These are phyloP conservation scores for Pleurotus ostreatus DNA, from an alignment of 768 basidiomycete species.

Conservation along the genomic window DNA sequence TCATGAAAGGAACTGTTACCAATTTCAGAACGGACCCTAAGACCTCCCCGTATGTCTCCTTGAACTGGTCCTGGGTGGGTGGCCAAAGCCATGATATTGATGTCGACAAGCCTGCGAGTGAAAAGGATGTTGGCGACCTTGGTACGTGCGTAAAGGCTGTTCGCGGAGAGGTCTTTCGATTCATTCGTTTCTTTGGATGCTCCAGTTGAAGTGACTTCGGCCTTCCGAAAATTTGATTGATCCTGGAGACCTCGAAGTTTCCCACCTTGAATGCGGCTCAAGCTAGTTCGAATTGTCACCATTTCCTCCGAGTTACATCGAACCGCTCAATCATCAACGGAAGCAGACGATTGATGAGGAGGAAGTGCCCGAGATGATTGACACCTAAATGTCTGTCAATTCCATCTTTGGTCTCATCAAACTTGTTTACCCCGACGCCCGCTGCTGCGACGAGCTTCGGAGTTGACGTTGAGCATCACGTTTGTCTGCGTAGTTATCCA, in stretches of 20 bases:
- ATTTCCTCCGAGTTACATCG: constrained; percentile 5
- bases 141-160: neutral
- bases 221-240: neutral
- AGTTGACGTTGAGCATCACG: neutral
- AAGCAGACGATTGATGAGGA: neutral
- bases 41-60: neutral
- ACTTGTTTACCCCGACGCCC: constrained; percentile 2
- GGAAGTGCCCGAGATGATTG: constrained; percentile 7
- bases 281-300: neutral
- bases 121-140: constrained; percentile 2
- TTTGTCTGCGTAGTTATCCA: neutral
- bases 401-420: neutral
- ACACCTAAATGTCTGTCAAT: constrained; percentile 2
- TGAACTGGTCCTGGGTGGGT: constrained; percentile 4
- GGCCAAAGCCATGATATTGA: neutral
- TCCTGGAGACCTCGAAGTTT: neutral
- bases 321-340: neutral
- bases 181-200: constrained; percentile 2
- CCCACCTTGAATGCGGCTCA: neutral
- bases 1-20: neutral
- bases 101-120: neutral
- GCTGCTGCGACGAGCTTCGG: neutral
- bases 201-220: neutral
- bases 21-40: neutral
- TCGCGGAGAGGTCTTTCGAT: neutral